Evolutionary conservation across 2,329 filamentous ascomycete species (phyloP).

Genomic region (Pezicula radicicola): DNA sequence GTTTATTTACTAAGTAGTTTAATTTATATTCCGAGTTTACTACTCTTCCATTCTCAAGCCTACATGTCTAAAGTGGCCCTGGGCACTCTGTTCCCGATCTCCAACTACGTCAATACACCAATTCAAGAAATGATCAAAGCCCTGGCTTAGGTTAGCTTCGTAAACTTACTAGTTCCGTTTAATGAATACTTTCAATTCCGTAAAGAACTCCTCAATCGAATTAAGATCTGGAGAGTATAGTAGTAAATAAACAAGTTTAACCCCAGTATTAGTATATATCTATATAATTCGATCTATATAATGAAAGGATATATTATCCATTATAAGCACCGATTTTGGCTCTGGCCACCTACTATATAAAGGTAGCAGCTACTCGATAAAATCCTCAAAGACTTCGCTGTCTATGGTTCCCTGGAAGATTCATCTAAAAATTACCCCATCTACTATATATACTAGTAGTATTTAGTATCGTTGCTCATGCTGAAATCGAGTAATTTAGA

Average conservation of each 20-base stretch:
- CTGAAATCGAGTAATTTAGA: constrained; percentile 17
- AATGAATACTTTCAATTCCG: constrained; percentile 21
- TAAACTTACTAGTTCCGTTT: constrained; percentile 19
- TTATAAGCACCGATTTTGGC: too few relatives aligned
- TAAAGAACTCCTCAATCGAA: constrained; percentile 14
- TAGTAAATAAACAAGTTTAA: constrained; percentile 3
- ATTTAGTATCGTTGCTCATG: constrained; percentile 14
- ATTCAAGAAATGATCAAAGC: constrained; percentile 21
- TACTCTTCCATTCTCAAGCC: constrained; percentile 13
- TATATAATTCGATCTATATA: constrained; percentile 16
- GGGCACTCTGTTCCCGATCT: constrained; percentile 13
- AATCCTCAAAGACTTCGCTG: constrained; percentile 18
- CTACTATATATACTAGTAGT: constrained; percentile 8
- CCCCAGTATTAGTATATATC: constrained; percentile 15
- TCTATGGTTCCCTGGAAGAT: constrained; percentile 23
- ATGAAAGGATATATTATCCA: constrained; percentile 30
- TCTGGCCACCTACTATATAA: constrained; percentile 26
- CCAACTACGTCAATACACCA: constrained; percentile 23
- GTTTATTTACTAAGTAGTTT: not conserved
- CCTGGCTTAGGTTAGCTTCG: constrained; percentile 10
- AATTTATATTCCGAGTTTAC: constrained; percentile 5
- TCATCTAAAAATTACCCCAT: constrained; percentile 15
- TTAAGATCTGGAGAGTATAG: constrained; percentile 10
- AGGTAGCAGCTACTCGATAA: constrained; percentile 27
- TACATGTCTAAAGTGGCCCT: constrained; percentile 19